phyloP scores from a whole-genome alignment of 345 rosid species.

The Euphorbia tirucalli region DNA sequence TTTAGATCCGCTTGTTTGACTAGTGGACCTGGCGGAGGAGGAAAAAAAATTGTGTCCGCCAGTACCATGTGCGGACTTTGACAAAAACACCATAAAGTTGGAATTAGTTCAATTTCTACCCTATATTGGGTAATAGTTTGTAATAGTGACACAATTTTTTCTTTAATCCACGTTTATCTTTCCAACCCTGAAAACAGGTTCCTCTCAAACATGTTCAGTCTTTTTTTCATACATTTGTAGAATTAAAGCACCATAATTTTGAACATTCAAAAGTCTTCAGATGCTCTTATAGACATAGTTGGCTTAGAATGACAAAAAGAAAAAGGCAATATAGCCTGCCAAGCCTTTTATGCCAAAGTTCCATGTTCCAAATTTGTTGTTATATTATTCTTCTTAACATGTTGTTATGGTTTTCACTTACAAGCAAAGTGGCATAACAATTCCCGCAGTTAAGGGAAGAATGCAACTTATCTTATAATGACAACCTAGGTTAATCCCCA shows the following conservation, averaged over 20 bases:
- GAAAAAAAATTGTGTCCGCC: too few relatives aligned
- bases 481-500: slow-evolving; percentile 25
- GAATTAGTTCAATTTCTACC: too few relatives aligned
- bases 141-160: too few relatives aligned
- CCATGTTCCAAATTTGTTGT: too few relatives aligned
- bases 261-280: neutral
- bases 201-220: slow-evolving; percentile 5
- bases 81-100: too few relatives aligned
- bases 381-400: slow-evolving; percentile 5
- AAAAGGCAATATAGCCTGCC: too few relatives aligned
- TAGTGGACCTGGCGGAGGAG: too few relatives aligned
- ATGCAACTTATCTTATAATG: slow-evolving; percentile 21
- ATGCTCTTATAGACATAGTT: neutral
- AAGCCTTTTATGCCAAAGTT: too few relatives aligned
- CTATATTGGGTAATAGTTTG: too few relatives aligned
- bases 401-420: slow-evolving; percentile 12
- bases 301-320: slow-evolving; percentile 1
- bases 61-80: too few relatives aligned
- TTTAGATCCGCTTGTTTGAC: too few relatives aligned
- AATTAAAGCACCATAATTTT: neutral
- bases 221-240: neutral
- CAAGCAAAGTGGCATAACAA: slow-evolving; percentile 22
- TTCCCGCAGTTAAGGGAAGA: slow-evolving; percentile 21
- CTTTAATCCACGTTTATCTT: slow-evolving; percentile 16
- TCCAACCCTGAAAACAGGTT: slow-evolving; percentile 31